Evolutionary conservation across 2,329 filamentous ascomycete species (phyloP), one percentile per base, ranked within the genome.

Genomic region (Laburnicola sp.): DNA sequence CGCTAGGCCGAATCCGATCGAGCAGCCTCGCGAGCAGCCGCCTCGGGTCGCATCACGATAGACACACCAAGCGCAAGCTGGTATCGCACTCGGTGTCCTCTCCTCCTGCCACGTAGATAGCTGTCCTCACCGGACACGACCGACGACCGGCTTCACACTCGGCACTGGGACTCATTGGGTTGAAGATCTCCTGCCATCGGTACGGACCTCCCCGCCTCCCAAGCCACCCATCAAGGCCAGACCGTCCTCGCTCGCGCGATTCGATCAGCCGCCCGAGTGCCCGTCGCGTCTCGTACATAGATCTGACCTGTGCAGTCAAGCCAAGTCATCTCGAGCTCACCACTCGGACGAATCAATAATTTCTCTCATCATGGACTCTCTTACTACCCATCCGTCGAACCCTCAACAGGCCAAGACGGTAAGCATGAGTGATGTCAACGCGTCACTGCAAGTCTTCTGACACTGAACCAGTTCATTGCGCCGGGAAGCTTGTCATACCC

Each of bases 401-500:
- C 92, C 93, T 68, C 85, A 87, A 63, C 92, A 97, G 83, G 94
- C 94, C 60, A 94, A 94, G 82, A 91, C 89, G 72, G 65, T 69
- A 69, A 66, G 65, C 60, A 58, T 27, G 32, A 50, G 63, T 67
- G 63, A 66, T 61, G 57, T 60, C 34, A 50, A 36, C 43, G 34
- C 40, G 27, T 43, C 40, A 36, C 35, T 51, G 56, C 51, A 5
- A 22, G 42, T 49, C 31, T 58, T 58, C 62, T 69, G 62, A 69
- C 60, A 28, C 57, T 31, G 25, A 11, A 35, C 57, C 55, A 69
- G 66, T 74, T 97, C 77, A 96, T 92, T 67, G 91, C 91, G 54
- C 89, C 92, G 50, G 89, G 90, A 60, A 96, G 91, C 65, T 82
- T 97, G 64, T 96, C 92, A 55, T 97, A 95, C 76, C 92, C 93